These are phyloP conservation scores for Pholiota adiposa DNA, from an alignment of 1,284 basidiomycete species.

Conservation along the genomic window DNA sequence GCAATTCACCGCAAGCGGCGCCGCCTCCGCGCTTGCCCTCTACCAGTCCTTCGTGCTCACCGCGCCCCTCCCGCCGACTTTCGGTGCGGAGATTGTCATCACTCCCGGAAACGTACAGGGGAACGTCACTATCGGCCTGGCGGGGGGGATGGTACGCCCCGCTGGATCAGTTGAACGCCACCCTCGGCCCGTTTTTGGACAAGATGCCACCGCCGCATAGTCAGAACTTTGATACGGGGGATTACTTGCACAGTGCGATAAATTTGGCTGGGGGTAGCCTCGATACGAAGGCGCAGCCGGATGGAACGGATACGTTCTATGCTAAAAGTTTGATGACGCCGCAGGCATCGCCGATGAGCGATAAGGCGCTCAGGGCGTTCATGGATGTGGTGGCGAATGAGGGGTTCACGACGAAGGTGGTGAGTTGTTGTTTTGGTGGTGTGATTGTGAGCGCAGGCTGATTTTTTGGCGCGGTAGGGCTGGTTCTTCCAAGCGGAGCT, in stretches of 20 bases:
- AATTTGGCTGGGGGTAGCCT: conserved; percentile 35
- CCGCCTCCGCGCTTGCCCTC: conserved; percentile 36
- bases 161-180: conserved; percentile 28
- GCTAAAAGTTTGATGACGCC: conserved; percentile 49
- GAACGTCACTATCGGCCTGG: conserved; percentile 31
- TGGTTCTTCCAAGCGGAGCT: conserved; percentile 49
- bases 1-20: conserved; percentile 36
- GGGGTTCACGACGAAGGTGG: conserved; percentile 36
- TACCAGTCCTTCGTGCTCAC: conserved; percentile 45
- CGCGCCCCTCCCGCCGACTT: conserved; percentile 38
- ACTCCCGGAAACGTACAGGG: conserved; percentile 30
- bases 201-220: conserved; percentile 29
- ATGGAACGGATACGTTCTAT: conserved; percentile 48
- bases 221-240: conserved; percentile 31
- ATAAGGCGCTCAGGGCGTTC: conserved; percentile 34
- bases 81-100: conserved; percentile 41
- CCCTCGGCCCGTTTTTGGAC: conserved; percentile 35
- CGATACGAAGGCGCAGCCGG: conserved; percentile 36
- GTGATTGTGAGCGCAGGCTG: background rate
- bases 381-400: conserved; percentile 38
- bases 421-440: conserved; percentile 12
- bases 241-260: conserved; percentile 29
- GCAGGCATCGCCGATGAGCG: conserved; percentile 35
- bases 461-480: conserved; percentile 23
- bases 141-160: conserved; percentile 38